Evolutionary conservation across 1,139 yeast genomes (phyloP), one percentile per base, ranked within the genome.

Genomic region (Lodderomyces jiufengensis): DNA sequence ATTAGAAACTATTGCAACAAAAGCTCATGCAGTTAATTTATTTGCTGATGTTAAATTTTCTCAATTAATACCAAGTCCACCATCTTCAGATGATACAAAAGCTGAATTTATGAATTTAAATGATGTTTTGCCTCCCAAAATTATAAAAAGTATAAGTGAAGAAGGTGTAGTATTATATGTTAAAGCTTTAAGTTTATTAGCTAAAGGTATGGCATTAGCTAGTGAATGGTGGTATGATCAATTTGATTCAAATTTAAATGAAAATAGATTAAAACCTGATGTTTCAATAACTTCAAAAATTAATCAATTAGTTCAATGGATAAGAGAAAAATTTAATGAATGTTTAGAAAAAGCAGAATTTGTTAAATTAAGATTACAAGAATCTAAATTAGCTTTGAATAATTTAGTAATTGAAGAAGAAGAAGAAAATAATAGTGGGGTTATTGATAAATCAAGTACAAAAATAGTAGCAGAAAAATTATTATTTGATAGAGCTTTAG

Each of bases 21-120:
- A 87, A 62, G 87, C 96, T 0, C 94, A 87, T 55, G 95, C 95
- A 0, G 80, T 92, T 15, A 81, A 82, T 47, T 66, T 88, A 27
- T 88, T 84, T 64, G 97, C 97, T 0, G 96, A 88, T 47, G 90
- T 88, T 18, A 92, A 92, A 59, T 87, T 82, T 51, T 73, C 83
- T 34, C 97, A 90, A 58, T 66, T 88, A 46, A 76, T 84, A 22
- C 95, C 95, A 3, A 70, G 80, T 21, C 85, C 92, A 1, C 88
- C 88, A 2, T 77, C 84, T 0, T 63, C 66, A 14, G 68, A 66
- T 32, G 61, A 59, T 3, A 47, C 56, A 12, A 73, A 69, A 37
- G 75, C 73, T 40, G 72, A 66, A 24, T 50, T 59, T 9, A 45
- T 63, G 20, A 66, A 59, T 37, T 67, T 60, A 32, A 59, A 59